phyloP scores from a whole-genome alignment of 2,329 filamentous ascomycete genomes.

The Nannizziopsis arthrosporioides region DNA sequence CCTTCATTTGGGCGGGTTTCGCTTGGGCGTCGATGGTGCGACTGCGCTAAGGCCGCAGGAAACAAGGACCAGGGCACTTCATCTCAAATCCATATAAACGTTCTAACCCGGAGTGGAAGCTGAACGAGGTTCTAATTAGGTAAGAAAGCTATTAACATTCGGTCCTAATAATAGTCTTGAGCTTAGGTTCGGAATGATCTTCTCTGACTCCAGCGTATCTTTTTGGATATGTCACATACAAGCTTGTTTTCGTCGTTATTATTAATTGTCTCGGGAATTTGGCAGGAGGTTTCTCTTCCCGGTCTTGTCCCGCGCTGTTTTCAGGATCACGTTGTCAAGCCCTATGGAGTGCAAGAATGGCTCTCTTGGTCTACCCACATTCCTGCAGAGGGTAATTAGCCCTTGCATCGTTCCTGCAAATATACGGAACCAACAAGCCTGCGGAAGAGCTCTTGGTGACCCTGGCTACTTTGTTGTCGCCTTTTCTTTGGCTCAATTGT shows the following conservation, averaged over 20 bases:
- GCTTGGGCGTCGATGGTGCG: not conserved
- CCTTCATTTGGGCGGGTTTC: slow-evolving; percentile 1
- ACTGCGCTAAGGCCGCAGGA: not conserved
- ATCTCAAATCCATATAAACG: not conserved
- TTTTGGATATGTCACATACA: not conserved
- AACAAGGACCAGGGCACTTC: not conserved
- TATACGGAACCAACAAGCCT: too few relatives aligned
- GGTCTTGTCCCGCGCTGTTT: not conserved
- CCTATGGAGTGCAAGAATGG: not conserved
- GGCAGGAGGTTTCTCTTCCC: not conserved
- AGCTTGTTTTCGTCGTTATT: not conserved
- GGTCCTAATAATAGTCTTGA: not conserved
- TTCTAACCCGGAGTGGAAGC: not conserved
- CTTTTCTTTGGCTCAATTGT: not conserved
- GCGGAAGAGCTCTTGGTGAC: too few relatives aligned
- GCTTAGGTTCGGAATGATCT: too few relatives aligned
- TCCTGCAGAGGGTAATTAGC: too few relatives aligned
- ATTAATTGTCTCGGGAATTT: not conserved
- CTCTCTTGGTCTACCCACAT: not conserved
- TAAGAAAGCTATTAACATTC: too few relatives aligned
- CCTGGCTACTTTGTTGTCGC: not conserved
- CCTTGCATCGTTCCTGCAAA: too few relatives aligned
- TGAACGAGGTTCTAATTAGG: too few relatives aligned
- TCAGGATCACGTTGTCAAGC: too few relatives aligned
- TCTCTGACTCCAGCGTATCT: not conserved